Evolutionary conservation across 345 rosid genomes (phyloP).

Genomic region (Sonneratia alba): DNA sequence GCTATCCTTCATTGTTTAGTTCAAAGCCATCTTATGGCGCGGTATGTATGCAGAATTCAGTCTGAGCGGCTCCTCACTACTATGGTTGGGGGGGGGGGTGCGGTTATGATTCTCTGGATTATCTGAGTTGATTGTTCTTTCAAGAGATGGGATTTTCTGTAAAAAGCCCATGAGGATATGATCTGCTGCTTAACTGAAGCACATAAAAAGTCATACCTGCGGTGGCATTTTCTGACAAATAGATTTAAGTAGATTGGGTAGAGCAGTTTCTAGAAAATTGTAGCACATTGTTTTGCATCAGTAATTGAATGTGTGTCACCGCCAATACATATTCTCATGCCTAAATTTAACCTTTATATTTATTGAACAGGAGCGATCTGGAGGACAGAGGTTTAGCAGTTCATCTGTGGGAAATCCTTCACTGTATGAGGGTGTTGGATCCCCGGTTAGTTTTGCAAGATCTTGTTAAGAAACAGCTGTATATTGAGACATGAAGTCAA

Average conservation of each 20-base stretch:
- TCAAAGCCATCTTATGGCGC: constrained; percentile 62
- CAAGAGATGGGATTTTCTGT: background rate
- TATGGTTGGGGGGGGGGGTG: background rate
- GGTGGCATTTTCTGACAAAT: background rate
- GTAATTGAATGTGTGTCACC: background rate
- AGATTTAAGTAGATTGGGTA: background rate
- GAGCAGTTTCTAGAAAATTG: background rate
- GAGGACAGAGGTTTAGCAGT: constrained; percentile 41
- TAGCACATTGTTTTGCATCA: background rate
- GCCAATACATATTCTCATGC: background rate
- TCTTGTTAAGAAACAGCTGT: background rate
- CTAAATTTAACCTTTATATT: constrained; percentile 4
- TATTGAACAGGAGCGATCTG: constrained; percentile 47
- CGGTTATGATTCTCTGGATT: too few relatives aligned
- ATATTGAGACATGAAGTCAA: constrained; percentile 1
- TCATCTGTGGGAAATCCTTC: constrained; percentile 24
- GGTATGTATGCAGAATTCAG: constrained; percentile 26
- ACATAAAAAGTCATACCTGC: background rate
- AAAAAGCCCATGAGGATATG: background rate
- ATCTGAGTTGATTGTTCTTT: too few relatives aligned
- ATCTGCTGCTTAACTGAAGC: background rate
- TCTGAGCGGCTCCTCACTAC: background rate
- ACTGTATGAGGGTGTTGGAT: constrained; percentile 52
- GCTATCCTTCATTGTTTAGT: constrained; percentile 88
- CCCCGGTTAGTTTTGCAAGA: constrained; percentile 44